Conservation (phyloP, 257 asterid genomes). For the Capsicum rhomboideum region DNA sequence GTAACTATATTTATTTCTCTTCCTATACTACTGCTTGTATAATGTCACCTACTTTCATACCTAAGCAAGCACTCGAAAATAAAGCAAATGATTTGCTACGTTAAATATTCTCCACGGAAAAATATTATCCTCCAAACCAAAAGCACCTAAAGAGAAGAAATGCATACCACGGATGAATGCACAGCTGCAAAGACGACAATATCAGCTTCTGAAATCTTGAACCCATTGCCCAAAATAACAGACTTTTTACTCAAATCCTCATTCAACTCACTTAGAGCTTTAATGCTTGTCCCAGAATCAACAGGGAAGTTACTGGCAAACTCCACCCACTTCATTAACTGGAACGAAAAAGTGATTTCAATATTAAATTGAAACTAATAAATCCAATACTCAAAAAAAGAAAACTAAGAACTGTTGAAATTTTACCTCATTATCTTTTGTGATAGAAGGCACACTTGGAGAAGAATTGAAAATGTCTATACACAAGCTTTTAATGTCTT, state of each 20-base stretch:
- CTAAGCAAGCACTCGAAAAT: neutral
- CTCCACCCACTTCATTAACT: slow-evolving; percentile 54
- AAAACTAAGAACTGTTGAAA: neutral
- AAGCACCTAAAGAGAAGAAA: neutral
- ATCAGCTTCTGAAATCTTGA: slow-evolving; percentile 61
- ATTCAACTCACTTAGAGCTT: slow-evolving; percentile 51
- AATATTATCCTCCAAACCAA: neutral
- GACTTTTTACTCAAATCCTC: slow-evolving; percentile 60
- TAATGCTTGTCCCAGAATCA: slow-evolving; percentile 18
- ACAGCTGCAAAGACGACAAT: slow-evolving; percentile 52
- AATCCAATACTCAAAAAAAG: neutral
- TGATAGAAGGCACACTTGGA: slow-evolving; percentile 19
- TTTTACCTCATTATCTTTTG: slow-evolving; percentile 43
- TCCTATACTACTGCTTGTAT: neutral
- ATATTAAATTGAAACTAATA: neutral
- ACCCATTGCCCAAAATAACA: slow-evolving; percentile 54
- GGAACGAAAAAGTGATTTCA: slow-evolving; percentile 17
- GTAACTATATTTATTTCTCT: neutral
- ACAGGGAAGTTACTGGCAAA: slow-evolving; percentile 38
- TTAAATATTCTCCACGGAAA: neutral
- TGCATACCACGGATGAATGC: slow-evolving; percentile 58
- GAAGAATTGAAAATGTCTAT: slow-evolving; percentile 37
- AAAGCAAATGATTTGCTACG: neutral
- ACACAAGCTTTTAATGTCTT: slow-evolving; percentile 43
- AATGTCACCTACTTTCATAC: neutral